Base-by-base conservation (phyloP, 2,329 filamentous ascomycete species). In the Verticillium nubilum region DNA sequence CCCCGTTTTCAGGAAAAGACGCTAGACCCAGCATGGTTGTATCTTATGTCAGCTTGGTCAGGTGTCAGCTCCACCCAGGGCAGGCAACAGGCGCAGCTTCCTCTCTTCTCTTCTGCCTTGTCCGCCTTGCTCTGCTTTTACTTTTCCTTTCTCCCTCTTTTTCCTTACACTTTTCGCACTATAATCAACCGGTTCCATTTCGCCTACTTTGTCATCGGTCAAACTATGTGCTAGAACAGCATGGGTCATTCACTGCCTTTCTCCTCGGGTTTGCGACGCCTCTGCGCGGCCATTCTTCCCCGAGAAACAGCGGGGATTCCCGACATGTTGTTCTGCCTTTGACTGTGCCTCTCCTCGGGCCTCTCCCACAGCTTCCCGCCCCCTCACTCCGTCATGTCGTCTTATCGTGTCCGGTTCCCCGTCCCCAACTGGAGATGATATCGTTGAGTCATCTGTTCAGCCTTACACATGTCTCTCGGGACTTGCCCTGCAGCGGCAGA, bases 181-280 rank as follows among this genome's bases (percentile, higher is more conserved):
- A 83, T 79, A 85, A 85, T 85, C 82, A 85, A 85, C 80, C 81
- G 79, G 74, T 75, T 69, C 74, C 69, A 72, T 81, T 67, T 76
- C 72, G 60, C 70, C 62, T 74, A 72, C 83, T 78, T 82, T 75
- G 69, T 72, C 76, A 68, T 76, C 77, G 81, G 82, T 85, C 82
- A 85, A 81, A 84, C 82, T 81, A 73, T 74, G 79, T 84, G 82
- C 81, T 69, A 85, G 80, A 85, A 61, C 61, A 76, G 81, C 59
- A 65, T 64, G 59, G 59, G 67, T 66, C 25, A 56, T 27, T 47
- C 54, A 47, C 25, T 27, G 23, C 42, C 42, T 28, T 56, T 35
- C 12, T 12, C n/a, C 33, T 47, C 25, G 33, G 53, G 35, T 37
- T 56, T 47, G 33, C 54, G 33, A 26, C 54, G 54, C 35, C 31